Base-by-base conservation (phyloP, 768 basidiomycete species). In the Lentinula aciculospora region DNA sequence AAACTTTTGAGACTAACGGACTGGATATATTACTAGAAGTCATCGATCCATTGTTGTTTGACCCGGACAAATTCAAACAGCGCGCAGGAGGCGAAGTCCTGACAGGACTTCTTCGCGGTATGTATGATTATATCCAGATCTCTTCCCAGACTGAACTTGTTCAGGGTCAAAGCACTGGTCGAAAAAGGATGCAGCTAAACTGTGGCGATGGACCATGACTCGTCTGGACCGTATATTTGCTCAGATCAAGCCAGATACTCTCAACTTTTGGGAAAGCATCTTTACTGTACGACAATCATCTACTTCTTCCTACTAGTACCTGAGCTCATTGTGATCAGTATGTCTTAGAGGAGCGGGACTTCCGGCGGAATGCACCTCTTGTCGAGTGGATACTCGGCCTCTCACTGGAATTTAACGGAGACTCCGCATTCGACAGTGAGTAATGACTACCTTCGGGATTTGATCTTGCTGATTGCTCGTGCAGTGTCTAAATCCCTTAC, bases 111-210 rank as follows among this genome's bases (percentile, higher is more conserved):
- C 6, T 60, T 27, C 59, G 32, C 31, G 60, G 60, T 29, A 53
- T 53, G 29, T 13, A 25, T n/a, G 9, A 19, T 25, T 7, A 8
- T 42, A 45, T 44, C 21, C 34, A 34, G 17, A n/a, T 17, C 13
- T 39, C 23, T 37, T 25, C 19, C 9, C 21, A 37, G n/a, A 19
- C 21, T 56, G 4, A 59, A 10, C 37, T 4, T 21, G 40, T 23
- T 40, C 60, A 89, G 89, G 92, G 32, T 84, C 88, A 13, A 94
- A 94, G 69, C 90, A 95, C 65, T 96, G 94, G 94, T 74, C 81
- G 0, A 77, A 75, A 55, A 69, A 72, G 37, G 69, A 74, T 36
- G 76, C 78, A 27, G 72, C 81, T 49, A 69, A 71, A 37, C 69
- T 95, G 4, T 94, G 90, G 92, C 61, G 71, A 39, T 96, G 94